Percentiles rank a stretch among this genome's conserved stretches.
Evolutionary conservation across 2,329 filamentous ascomycete species (phyloP).

Genomic region (Aspergillus uvarum): DNA sequence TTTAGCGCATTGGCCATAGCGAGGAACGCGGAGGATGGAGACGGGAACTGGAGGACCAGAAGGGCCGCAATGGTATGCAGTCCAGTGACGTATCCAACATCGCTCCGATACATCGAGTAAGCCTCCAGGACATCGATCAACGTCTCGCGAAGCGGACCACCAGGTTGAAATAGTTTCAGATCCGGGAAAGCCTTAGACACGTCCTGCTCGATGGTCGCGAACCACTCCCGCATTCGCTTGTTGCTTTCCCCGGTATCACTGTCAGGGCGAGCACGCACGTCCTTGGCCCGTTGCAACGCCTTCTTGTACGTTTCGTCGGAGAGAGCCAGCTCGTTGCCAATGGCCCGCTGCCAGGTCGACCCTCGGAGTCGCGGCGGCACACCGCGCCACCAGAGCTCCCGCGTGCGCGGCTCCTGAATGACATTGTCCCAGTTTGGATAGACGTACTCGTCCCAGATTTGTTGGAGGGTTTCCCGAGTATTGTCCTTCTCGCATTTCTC

Average conservation of each 20-base stretch:
- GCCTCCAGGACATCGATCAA: constrained; percentile 61
- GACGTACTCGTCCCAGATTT: constrained; percentile 63
- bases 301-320: constrained; percentile 57
- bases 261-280: constrained; percentile 46
- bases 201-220: constrained; percentile 55
- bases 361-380: constrained; percentile 58
- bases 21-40: constrained; percentile 56
- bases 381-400: constrained; percentile 66
- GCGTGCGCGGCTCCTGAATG: constrained; percentile 54
- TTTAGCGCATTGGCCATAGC: constrained; percentile 62
- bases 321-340: constrained; percentile 62
- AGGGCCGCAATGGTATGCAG: constrained; percentile 61
- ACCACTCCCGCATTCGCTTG: constrained; percentile 51
- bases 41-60: constrained; percentile 57
- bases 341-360: constrained; percentile 58
- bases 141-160: constrained; percentile 55
- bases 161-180: constrained; percentile 56
- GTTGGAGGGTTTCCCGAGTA: constrained; percentile 53
- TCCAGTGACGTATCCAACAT: constrained; percentile 61
- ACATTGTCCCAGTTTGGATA: constrained; percentile 60
- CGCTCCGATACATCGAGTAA: constrained; percentile 63
- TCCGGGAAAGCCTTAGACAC: constrained; percentile 58
- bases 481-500: constrained; percentile 52
- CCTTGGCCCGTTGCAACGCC: constrained; percentile 56
- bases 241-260: constrained; percentile 45